Conservation (phyloP, 1,284 basidiomycete species). For the Ganoderma sinense region DNA sequence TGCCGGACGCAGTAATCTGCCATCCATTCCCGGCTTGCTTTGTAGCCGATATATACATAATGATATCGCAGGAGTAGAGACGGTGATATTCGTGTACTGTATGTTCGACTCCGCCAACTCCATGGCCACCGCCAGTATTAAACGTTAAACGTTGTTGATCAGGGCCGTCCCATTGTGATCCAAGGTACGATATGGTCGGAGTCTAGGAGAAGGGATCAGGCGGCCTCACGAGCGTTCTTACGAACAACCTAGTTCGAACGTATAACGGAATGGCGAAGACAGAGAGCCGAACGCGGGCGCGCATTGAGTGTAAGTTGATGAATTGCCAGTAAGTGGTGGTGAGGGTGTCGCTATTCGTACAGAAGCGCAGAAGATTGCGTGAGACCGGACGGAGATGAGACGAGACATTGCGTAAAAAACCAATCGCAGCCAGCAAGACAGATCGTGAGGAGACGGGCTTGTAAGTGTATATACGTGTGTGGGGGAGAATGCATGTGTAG, state of each 20-base stretch:
- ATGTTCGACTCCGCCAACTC: neutral
- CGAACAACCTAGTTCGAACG: neutral
- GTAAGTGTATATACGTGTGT: neutral
- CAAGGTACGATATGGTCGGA: neutral
- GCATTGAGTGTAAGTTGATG: neutral
- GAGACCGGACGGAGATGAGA: neutral
- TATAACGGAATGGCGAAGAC: no score
- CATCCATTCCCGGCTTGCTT: neutral
- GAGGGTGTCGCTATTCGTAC: constrained; percentile 6
- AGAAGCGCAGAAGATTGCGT: neutral
- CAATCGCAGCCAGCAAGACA: neutral
- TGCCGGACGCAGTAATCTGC: neutral
- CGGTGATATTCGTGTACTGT: no score
- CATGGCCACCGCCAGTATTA: neutral
- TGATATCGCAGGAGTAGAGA: neutral
- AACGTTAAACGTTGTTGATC: neutral
- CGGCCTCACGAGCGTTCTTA: neutral
- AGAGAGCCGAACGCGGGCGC: neutral
- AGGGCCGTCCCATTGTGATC: neutral
- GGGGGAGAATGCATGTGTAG: neutral
- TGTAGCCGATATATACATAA: neutral
- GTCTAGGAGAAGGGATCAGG: neutral
- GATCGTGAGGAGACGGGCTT: neutral
- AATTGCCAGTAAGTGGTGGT: neutral
- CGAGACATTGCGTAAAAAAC: neutral